A percentile compares a stretch with the other conserved stretches of the same genome.
Evolutionary conservation across 306 rosid genomes (phyloP).

Genomic region (Canavalia gladiata): DNA sequence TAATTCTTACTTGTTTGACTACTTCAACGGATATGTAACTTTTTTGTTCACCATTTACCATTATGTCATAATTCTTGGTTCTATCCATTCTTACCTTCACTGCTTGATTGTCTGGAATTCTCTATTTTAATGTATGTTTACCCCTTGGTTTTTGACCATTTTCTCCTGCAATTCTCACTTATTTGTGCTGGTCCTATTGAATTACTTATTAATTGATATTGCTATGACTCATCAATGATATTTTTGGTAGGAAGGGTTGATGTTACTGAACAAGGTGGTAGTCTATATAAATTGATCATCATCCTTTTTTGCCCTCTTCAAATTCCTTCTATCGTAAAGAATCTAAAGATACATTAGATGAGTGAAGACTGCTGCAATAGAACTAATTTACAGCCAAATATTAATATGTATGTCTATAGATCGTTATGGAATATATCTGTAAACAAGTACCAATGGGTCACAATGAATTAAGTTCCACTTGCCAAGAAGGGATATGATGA

Average conservation of each 20-base stretch:
- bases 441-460: slow-evolving; percentile 10
- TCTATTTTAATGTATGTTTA: slow-evolving; percentile 36
- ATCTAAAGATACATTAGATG: slow-evolving; percentile 9
- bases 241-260: slow-evolving; percentile 9
- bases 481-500: slow-evolving; percentile 25
- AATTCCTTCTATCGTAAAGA: slow-evolving; percentile 13
- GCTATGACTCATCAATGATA: not conserved
- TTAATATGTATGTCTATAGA: slow-evolving; percentile 23
- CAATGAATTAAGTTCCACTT: slow-evolving; percentile 41
- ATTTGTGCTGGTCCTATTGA: slow-evolving; percentile 20
- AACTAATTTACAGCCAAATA: slow-evolving; percentile 31
- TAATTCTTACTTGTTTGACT: slow-evolving; percentile 25
- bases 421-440: slow-evolving; percentile 5
- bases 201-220: slow-evolving; percentile 20
- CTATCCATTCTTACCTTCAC: slow-evolving; percentile 23
- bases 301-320: slow-evolving; percentile 30
- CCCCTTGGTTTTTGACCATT: slow-evolving; percentile 15
- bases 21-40: slow-evolving; percentile 1
- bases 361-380: slow-evolving; percentile 22
- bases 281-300: not conserved
- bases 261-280: slow-evolving; percentile 25
- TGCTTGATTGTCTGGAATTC: slow-evolving; percentile 37
- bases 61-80: slow-evolving; percentile 13
- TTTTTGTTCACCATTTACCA: too few relatives aligned
- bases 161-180: slow-evolving; percentile 22